Evolutionary conservation across 805 yeast species (phyloP), one percentile per base, ranked within the genome.

Genomic region (Candida yuanshanica): DNA sequence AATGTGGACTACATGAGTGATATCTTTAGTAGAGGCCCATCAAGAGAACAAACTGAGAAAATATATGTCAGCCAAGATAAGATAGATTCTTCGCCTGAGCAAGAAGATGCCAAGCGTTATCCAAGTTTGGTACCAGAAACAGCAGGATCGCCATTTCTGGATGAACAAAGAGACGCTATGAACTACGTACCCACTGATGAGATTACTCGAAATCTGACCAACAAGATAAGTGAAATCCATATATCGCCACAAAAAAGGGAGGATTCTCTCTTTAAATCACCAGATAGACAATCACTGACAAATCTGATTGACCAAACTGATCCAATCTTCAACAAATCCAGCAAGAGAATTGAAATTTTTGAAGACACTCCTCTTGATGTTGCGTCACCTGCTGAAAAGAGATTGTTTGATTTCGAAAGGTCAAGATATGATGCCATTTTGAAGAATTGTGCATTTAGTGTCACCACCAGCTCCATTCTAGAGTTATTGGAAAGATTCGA

Each of bases 241-340:
- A 56, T 56, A 9, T 53, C 60, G 1, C 59, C 60, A 11, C 47
- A 51, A 35, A 55, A 53, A 40, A 25, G 29, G 21, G 25, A 21
- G 3, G 8, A 7, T 13, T 14, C 31, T 14, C 24, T 14, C 8
- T 32, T 46, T 33, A 41, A 24, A 11, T 37, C 48, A 0, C 36
- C 44, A n/a, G 48, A 47, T 17, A 42, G 48, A 34, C 24, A 44
- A 9, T 52, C 58, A 6, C 37, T 53, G 24, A 38, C 39, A 14
- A 44, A 49, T 17, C 36, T 56, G 16, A 47, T 56, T 18, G 35
- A 38, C 18, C 49, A 43, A 27, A 34, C 52, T 3, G 59, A 56
- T 37, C 60, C 59, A 2, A 44, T 56, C 11, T 56, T 56, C 43
- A 44, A 22, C 36, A 36, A 43, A 12, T 23, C 46, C 6, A 50